A percentile compares a stretch with the other conserved stretches of the same genome.
phyloP scores from a whole-genome alignment of 2,329 filamentous ascomycete genomes.

The Ramichloridium luteum region DNA sequence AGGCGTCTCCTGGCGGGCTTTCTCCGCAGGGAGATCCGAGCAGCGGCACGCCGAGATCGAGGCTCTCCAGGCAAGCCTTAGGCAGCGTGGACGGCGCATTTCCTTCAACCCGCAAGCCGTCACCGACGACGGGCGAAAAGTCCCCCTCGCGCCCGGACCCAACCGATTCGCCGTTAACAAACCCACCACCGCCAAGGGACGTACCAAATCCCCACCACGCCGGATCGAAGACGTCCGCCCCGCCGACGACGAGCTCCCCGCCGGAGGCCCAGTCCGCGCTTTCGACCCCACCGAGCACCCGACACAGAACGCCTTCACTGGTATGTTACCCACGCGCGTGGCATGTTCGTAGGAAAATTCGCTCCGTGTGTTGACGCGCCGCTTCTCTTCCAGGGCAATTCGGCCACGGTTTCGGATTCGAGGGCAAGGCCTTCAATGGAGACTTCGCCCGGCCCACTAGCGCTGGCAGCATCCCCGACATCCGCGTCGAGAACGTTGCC shows the following conservation, averaged over 20 bases:
- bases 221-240: constrained; percentile 18
- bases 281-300: constrained; percentile 15
- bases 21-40: constrained; percentile 22
- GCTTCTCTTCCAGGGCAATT: no score
- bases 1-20: constrained; percentile 25
- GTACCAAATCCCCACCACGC: constrained; percentile 22
- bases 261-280: constrained; percentile 11
- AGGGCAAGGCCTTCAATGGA: no score
- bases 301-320: constrained; percentile 23
- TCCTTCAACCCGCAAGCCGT: constrained; percentile 22
- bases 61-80: constrained; percentile 21
- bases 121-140: constrained; percentile 23
- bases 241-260: constrained; percentile 13
- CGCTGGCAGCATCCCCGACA: constrained; percentile 23
- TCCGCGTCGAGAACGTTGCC: constrained; percentile 23
- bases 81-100: constrained; percentile 23
- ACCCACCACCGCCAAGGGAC: constrained; percentile 8
- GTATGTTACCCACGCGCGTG: no score
- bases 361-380: not conserved
- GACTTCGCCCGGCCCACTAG: no score
- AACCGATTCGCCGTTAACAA: constrained; percentile 10
- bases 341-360: not conserved
- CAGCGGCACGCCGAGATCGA: constrained; percentile 24
- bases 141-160: constrained; percentile 17
- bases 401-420: no score